Conservation (phyloP, 2,329 filamentous ascomycete species). For the Botrytis squamosa region DNA sequence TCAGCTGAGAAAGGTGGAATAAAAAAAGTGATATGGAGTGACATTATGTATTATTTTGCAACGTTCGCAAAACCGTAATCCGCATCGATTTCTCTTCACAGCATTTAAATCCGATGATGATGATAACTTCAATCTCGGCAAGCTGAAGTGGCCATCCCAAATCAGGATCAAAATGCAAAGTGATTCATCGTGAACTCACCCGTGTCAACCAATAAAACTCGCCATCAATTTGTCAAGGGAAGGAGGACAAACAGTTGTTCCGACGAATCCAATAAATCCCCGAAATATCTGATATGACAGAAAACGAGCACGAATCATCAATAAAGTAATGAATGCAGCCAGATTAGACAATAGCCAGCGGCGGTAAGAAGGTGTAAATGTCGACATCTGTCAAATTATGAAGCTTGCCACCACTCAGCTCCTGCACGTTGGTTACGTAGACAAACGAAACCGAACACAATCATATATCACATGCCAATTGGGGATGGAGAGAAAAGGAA, state of each 20-base stretch:
- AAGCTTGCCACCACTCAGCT: constrained; percentile 2
- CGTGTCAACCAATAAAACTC: constrained; percentile 12
- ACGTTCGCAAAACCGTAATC: neutral
- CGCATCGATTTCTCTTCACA: constrained; percentile 16
- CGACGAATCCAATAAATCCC: constrained; percentile 5
- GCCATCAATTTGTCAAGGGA: neutral
- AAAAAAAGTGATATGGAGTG: constrained; percentile 18
- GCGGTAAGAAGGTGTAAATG: constrained; percentile 10
- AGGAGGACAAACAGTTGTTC: constrained; percentile 17
- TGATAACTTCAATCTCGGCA: constrained; percentile 22
- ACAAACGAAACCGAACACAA: constrained; percentile 1
- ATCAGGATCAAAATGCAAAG: constrained; percentile 3
- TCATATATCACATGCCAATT: constrained; percentile 9
- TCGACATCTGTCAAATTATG: constrained; percentile 14
- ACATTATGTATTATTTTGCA: constrained; percentile 1
- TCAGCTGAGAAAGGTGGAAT: constrained; percentile 18
- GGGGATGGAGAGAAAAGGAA: neutral
- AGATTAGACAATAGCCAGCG: neutral
- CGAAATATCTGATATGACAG: constrained; percentile 15
- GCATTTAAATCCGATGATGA: constrained; percentile 1
- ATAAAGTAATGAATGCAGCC: neutral
- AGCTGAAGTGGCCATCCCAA: constrained; percentile 9
- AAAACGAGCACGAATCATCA: constrained; percentile 2
- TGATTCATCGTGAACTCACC: constrained; percentile 15
- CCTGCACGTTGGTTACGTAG: constrained; percentile 15